Base-by-base conservation (phyloP, 805 yeast species). In the Ogataea zsoltii region DNA sequence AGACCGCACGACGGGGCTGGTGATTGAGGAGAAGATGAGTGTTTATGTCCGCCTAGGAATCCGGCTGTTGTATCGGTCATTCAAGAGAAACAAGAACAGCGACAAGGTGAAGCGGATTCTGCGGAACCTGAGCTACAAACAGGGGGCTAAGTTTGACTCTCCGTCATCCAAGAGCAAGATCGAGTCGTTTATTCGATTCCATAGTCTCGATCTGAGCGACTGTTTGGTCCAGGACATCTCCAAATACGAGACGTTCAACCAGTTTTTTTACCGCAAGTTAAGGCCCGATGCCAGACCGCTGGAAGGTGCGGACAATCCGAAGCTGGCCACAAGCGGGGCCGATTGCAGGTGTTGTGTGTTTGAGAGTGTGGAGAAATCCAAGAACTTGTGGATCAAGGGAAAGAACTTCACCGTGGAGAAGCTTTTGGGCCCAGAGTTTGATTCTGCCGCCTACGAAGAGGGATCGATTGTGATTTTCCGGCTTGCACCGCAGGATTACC, bases 401-500 rank as follows among this genome's bases (percentile, higher is more conserved):
- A 68, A 80, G 9, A 79, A 77, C 33, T 92, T 92, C 63, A 76
- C 89, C 0, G 60, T 92, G 15, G 66, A 72, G 4, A 81, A 86
- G 50, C 68, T 92, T 2, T 15, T 61, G 9, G 58, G 60, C 2
- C 33, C 45, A 2, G 38, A 48, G 12, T 48, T 51, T 31, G 69
- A 87, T 44, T 71, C 76, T 39, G 72, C 73, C 0, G 67, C 67
- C 40, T 69, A 68, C 43, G 57, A 59, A 14, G 69, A 74, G 4
- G 85, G 89, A 33, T 70, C 90, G 3, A 65, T 91, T 34, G 91
- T 85, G 0, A 79, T 92, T 2, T 92, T 92, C 64, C 69, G 99
- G 46, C 69, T 92, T 34, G 98, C 99, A 0, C 99, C 99, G 1
- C 99, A 92, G 62, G 99, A 92, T 63, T 92, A 92, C 60, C 99